A percentile compares a stretch with the other conserved stretches of the same genome.
Conservation (phyloP, 129 eudicot genomes). For the Chrysanthemum lavandulifolium region DNA sequence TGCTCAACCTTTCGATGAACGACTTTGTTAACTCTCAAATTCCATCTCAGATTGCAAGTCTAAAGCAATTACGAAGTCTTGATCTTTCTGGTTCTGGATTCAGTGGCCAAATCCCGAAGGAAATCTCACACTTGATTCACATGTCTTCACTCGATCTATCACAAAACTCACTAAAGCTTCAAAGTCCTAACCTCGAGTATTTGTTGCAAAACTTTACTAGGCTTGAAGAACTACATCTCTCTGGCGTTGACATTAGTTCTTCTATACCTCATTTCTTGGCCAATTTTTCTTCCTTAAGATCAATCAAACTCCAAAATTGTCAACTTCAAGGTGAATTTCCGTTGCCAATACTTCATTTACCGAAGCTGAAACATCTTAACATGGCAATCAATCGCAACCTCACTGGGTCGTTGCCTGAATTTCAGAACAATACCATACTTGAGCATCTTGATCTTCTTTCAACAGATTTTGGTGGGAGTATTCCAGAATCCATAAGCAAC, state of each 20-base stretch:
- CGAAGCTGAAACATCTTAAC: constrained; percentile 17
- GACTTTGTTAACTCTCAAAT: constrained; percentile 23
- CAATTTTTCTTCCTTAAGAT: constrained; percentile 20
- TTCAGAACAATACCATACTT: constrained; percentile 22
- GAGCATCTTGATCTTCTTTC: neutral
- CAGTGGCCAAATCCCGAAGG: constrained; percentile 32
- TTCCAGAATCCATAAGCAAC: constrained; percentile 33
- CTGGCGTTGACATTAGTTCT: constrained; percentile 24
- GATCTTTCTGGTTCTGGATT: constrained; percentile 18
- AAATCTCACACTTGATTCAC: constrained; percentile 21
- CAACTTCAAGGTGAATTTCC: constrained; percentile 26
- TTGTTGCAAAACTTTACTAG: constrained; percentile 25
- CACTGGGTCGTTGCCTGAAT: constrained; percentile 34
- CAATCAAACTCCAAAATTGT: neutral
- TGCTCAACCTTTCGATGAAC: constrained; percentile 27
- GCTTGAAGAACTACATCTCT: constrained; percentile 26
- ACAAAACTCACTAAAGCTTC: constrained; percentile 1
- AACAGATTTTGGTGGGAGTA: constrained; percentile 32
- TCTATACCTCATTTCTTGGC: constrained; percentile 23
- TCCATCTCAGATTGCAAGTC: constrained; percentile 4
- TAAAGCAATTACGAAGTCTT: constrained; percentile 13
- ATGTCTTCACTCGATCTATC: constrained; percentile 25
- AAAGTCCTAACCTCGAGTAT: neutral
- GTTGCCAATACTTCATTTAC: constrained; percentile 19
- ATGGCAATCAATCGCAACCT: constrained; percentile 14